phyloP scores from a whole-genome alignment of 148 eudicot genomes.

The Rhododendron simsii region DNA sequence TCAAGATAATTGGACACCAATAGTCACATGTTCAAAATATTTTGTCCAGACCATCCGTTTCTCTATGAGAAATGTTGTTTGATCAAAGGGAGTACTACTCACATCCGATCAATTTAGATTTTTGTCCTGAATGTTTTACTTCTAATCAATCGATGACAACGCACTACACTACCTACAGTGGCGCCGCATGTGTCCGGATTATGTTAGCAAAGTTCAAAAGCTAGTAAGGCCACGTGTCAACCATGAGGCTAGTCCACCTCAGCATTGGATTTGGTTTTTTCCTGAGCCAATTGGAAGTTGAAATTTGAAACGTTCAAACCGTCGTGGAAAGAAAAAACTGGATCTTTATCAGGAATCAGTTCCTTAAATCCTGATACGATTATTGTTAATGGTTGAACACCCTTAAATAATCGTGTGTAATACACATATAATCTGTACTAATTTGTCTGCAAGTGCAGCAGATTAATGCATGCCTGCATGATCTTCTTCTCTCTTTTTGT shows the following conservation, averaged over 20 bases:
- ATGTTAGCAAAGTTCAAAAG: too few species aligned
- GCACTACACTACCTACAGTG: too few species aligned
- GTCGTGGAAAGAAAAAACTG: neutral
- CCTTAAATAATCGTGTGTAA: neutral
- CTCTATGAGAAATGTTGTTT: too few species aligned
- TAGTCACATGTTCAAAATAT: too few species aligned
- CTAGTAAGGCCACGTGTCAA: neutral
- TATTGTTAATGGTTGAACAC: neutral
- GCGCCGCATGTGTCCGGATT: too few species aligned
- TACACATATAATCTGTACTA: neutral
- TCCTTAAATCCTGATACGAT: neutral
- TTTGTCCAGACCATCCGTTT: too few species aligned
- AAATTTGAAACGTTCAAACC: neutral
- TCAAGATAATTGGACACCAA: too few species aligned
- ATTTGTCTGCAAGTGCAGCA: neutral
- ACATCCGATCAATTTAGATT: too few species aligned
- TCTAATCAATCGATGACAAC: too few species aligned
- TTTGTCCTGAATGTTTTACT: too few species aligned
- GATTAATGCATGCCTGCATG: neutral
- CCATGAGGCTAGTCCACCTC: neutral
- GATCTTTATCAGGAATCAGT: constrained; percentile 2
- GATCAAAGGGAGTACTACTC: too few species aligned
- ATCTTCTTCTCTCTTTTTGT: neutral
- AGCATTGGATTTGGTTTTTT: neutral
- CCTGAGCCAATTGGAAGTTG: neutral